A percentile compares a stretch with the other conserved stretches of the same genome.
Evolutionary conservation across 331 rosid species (phyloP).

Genomic region (Pyracantha coccinea): DNA sequence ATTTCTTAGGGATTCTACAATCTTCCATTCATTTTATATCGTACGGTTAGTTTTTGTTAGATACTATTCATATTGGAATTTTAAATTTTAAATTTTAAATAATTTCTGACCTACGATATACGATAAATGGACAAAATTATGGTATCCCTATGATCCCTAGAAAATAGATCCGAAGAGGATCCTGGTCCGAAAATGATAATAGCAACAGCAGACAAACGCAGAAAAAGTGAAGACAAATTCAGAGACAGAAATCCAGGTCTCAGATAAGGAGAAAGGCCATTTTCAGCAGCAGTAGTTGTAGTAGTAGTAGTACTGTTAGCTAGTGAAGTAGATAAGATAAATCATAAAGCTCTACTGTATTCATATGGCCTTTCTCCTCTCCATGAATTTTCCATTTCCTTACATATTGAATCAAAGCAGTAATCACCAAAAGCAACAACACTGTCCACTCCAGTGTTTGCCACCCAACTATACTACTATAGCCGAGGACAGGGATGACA

Average conservation of each 20-base stretch:
- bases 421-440: background rate
- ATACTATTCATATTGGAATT: too few species aligned
- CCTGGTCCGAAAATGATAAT: conserved; percentile 11
- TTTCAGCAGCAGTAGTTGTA: background rate
- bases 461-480: background rate
- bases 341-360: background rate
- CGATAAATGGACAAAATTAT: too few species aligned
- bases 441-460: background rate
- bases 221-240: conserved; percentile 23
- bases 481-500: background rate
- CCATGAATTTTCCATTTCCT: conserved; percentile 15
- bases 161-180: too few species aligned
- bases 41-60: too few species aligned
- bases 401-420: conserved; percentile 15
- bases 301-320: background rate
- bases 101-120: too few species aligned
- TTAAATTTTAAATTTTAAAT: too few species aligned
- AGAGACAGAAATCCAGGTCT: conserved; percentile 30
- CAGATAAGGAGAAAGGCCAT: conserved; percentile 20
- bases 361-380: conserved; percentile 22
- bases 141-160: too few species aligned
- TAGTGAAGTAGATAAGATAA: conserved; percentile 35
- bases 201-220: conserved; percentile 20
- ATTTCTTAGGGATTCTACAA: too few species aligned
- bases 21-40: too few species aligned